These are phyloP conservation scores for Chalaropsis ovoidea DNA, from an alignment of 2,329 filamentous ascomycete species.

Conservation along the genomic window DNA sequence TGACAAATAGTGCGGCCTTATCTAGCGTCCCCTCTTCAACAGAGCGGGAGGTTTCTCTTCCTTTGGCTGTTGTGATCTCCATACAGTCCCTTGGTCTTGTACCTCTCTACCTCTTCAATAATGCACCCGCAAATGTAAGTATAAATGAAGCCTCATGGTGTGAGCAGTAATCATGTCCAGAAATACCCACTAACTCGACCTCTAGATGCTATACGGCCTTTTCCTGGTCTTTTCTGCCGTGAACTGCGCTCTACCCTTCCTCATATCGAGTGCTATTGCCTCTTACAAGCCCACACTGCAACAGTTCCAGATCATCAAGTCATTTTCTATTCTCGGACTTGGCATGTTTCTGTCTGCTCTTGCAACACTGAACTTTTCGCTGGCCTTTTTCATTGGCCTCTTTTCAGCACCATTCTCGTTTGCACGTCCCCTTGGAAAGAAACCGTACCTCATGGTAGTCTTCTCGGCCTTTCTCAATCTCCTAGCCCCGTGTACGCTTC, in stretches of 20 bases:
- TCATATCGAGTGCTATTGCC: constrained; percentile 47
- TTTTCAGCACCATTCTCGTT: constrained; percentile 73
- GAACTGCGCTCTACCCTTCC: constrained; percentile 47
- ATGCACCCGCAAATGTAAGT: constrained; percentile 54
- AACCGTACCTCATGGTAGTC: constrained; percentile 36
- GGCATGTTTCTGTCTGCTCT: constrained; percentile 87
- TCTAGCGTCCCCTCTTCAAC: constrained; percentile 28
- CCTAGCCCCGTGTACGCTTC: constrained; percentile 52
- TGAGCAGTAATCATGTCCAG: background rate
- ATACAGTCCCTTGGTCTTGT: constrained; percentile 68
- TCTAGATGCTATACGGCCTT: constrained; percentile 48
- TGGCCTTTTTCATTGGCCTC: constrained; percentile 75
- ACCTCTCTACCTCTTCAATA: constrained; percentile 81
- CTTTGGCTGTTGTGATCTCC: constrained; percentile 60
- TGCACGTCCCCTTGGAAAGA: constrained; percentile 40
- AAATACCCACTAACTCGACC: constrained; percentile 9
- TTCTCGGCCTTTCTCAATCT: constrained; percentile 42
- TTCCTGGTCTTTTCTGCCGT: constrained; percentile 49
- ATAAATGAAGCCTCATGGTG: background rate
- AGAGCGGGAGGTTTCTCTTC: constrained; percentile 60
- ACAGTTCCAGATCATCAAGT: constrained; percentile 71
- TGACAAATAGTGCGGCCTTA: background rate
- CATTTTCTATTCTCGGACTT: constrained; percentile 81
- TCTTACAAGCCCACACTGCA: constrained; percentile 48
- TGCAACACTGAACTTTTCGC: constrained; percentile 89